A percentile compares a stretch with the other conserved stretches of the same genome.
These are phyloP conservation scores for Phytophthora sansomeana DNA, from an alignment of 352 stramenopile genomes.

Conservation along the genomic window DNA sequence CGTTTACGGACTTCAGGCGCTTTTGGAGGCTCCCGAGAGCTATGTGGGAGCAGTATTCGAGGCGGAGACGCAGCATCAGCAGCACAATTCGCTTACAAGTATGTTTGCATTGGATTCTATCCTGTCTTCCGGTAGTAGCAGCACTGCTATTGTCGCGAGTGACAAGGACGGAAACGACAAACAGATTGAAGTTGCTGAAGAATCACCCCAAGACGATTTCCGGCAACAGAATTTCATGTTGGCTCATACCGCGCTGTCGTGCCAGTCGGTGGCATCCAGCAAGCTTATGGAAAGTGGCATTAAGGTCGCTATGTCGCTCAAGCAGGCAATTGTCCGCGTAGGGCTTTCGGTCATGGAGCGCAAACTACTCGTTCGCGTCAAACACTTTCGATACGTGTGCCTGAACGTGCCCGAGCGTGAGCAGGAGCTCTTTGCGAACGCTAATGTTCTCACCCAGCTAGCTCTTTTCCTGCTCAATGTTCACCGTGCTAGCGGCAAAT, in stretches of 20 bases:
- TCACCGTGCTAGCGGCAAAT: slow-evolving; percentile 95
- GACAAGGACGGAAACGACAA: slow-evolving; percentile 34
- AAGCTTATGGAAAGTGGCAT: slow-evolving; percentile 94
- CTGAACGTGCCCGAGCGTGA: slow-evolving; percentile 88
- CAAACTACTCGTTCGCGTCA: slow-evolving; percentile 94
- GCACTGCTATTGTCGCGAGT: slow-evolving; percentile 2
- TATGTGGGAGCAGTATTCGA: slow-evolving; percentile 75
- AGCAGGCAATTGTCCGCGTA: slow-evolving; percentile 94
- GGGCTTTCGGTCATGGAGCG: slow-evolving; percentile 96
- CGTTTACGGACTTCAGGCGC: slow-evolving; percentile 93
- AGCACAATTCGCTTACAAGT: slow-evolving; percentile 51
- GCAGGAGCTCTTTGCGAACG: slow-evolving; percentile 93
- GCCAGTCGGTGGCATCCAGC: slow-evolving; percentile 71
- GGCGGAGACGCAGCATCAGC: slow-evolving; percentile 63
- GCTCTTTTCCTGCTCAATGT: slow-evolving; percentile 96
- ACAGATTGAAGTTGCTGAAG: slow-evolving; percentile 25
- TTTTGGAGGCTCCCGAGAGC: slow-evolving; percentile 91
- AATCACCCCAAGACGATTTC: slow-evolving; percentile 58
- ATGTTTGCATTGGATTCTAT: slow-evolving; percentile 46
- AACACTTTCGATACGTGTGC: slow-evolving; percentile 98
- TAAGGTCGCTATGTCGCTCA: slow-evolving; percentile 95
- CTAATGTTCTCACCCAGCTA: slow-evolving; percentile 94
- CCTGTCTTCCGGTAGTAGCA: slow-evolving; percentile 19
- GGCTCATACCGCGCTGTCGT: slow-evolving; percentile 74
- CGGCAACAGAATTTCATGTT: slow-evolving; percentile 86